Evolutionary conservation across 768 basidiomycete species (phyloP).

Genomic region (Kwoniella pini): DNA sequence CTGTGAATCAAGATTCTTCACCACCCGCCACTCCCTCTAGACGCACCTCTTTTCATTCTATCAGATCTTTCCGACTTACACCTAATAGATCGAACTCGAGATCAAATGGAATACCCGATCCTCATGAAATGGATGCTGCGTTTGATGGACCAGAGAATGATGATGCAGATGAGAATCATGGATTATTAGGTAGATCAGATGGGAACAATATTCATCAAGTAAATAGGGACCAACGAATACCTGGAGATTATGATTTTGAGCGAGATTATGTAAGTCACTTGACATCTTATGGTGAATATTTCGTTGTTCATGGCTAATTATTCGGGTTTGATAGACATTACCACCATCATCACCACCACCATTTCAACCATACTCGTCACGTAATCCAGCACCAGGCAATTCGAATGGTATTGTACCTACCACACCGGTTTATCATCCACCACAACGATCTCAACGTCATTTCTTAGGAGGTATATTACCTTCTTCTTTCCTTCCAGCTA

Average conservation of each 20-base stretch:
- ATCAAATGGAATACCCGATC: slow-evolving; percentile 35
- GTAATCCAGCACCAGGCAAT: slow-evolving; percentile 50
- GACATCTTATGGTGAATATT: not conserved
- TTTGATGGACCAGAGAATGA: slow-evolving; percentile 74
- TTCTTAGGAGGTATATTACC: slow-evolving; percentile 48
- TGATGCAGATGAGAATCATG: slow-evolving; percentile 55
- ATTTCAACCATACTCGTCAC: slow-evolving; percentile 47
- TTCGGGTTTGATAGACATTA: slow-evolving; percentile 42
- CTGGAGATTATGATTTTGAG: slow-evolving; percentile 54
- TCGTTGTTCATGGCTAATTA: too few relatives aligned
- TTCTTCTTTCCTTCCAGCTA: slow-evolving; percentile 31
- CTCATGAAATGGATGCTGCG: slow-evolving; percentile 70
- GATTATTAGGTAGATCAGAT: slow-evolving; percentile 22
- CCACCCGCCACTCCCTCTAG: slow-evolving; percentile 26
- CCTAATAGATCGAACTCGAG: slow-evolving; percentile 7
- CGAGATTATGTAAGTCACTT: slow-evolving; percentile 46
- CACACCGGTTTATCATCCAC: slow-evolving; percentile 53
- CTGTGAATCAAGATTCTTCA: slow-evolving; percentile 3
- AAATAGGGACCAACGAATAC: slow-evolving; percentile 28
- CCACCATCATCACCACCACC: slow-evolving; percentile 51
- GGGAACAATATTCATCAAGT: not conserved
- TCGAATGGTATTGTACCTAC: slow-evolving; percentile 51
- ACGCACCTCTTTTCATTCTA: slow-evolving; percentile 35
- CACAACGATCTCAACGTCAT: slow-evolving; percentile 61
- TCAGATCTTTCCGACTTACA: slow-evolving; percentile 29